These are phyloP conservation scores for Paspalum notatum DNA, from an alignment of 176 grass and related monocot genomes.

Conservation along the genomic window DNA sequence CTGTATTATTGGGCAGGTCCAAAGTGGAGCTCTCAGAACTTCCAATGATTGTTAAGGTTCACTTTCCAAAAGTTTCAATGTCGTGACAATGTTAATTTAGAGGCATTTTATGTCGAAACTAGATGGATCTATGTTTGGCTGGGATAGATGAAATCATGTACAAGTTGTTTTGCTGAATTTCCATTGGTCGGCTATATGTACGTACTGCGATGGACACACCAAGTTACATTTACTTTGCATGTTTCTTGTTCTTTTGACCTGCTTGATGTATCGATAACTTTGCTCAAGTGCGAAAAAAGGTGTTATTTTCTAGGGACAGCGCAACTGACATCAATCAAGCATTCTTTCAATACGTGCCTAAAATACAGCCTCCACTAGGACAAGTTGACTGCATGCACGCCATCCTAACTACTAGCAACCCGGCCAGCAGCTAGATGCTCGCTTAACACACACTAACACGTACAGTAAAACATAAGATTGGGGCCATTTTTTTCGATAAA, in stretches of 20 bases:
- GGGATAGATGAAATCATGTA: background rate
- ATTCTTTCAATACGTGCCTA: constrained; percentile 29
- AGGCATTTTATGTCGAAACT: background rate
- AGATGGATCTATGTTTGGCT: background rate
- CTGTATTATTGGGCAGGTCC: constrained; percentile 63
- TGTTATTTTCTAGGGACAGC: background rate
- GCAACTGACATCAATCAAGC: background rate
- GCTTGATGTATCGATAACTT: background rate
- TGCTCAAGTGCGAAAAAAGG: background rate
- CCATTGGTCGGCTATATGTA: background rate
- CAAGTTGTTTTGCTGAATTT: background rate
- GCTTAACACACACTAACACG: no score
- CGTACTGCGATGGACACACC: background rate
- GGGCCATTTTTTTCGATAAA: no score
- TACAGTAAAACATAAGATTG: no score
- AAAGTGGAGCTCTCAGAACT: constrained; percentile 83
- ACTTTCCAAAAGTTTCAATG: constrained; percentile 80
- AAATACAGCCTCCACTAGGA: background rate
- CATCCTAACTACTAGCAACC: no score
- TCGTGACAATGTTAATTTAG: constrained; percentile 42
- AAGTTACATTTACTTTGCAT: background rate
- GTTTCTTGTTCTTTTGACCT: background rate
- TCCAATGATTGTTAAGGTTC: constrained; percentile 55
- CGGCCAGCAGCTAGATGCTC: no score
- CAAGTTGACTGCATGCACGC: no score